Conservation (phyloP, 495 filamentous ascomycete genomes). For the Daldinia childiae region DNA sequence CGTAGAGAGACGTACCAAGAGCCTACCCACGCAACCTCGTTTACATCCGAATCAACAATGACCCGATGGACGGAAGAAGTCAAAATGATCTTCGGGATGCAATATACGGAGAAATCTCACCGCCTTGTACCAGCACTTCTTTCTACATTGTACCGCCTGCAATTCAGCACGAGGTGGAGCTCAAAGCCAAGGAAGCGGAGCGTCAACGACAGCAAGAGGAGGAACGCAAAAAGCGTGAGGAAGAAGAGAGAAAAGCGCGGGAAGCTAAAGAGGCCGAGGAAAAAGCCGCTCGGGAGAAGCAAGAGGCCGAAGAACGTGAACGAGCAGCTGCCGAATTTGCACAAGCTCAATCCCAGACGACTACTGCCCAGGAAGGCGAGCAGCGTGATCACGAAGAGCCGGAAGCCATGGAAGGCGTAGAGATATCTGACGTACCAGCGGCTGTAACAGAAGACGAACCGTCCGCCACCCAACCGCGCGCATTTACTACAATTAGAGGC, state of each 20-base stretch:
- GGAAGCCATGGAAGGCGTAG: slow-evolving; percentile 89
- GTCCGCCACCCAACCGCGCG: slow-evolving; percentile 58
- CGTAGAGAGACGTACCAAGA: slow-evolving; percentile 58
- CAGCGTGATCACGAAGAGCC: slow-evolving; percentile 47
- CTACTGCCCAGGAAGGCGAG: slow-evolving; percentile 31
- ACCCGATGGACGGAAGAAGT: slow-evolving; percentile 92
- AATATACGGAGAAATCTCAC: slow-evolving; percentile 73
- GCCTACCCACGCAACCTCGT: slow-evolving; percentile 69
- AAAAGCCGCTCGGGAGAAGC: slow-evolving; percentile 61
- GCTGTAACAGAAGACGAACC: slow-evolving; percentile 46
- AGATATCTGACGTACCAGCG: slow-evolving; percentile 60
- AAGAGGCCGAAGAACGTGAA: slow-evolving; percentile 67
- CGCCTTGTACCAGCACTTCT: slow-evolving; percentile 75
- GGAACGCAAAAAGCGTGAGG: slow-evolving; percentile 65
- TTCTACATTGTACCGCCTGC: slow-evolving; percentile 81
- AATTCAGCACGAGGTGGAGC: slow-evolving; percentile 75
- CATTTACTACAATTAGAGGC: slow-evolving; percentile 83
- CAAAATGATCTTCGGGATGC: slow-evolving; percentile 78
- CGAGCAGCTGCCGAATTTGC: slow-evolving; percentile 56
- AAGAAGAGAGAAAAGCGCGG: slow-evolving; percentile 62
- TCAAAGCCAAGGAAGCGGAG: slow-evolving; percentile 67
- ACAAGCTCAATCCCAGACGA: slow-evolving; percentile 43
- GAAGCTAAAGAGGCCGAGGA: slow-evolving; percentile 71
- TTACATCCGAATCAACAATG: slow-evolving; percentile 72
- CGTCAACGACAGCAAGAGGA: slow-evolving; percentile 72